Conservation (phyloP, 352 stramenopile species). For the Elongisporangium senticosum region DNA sequence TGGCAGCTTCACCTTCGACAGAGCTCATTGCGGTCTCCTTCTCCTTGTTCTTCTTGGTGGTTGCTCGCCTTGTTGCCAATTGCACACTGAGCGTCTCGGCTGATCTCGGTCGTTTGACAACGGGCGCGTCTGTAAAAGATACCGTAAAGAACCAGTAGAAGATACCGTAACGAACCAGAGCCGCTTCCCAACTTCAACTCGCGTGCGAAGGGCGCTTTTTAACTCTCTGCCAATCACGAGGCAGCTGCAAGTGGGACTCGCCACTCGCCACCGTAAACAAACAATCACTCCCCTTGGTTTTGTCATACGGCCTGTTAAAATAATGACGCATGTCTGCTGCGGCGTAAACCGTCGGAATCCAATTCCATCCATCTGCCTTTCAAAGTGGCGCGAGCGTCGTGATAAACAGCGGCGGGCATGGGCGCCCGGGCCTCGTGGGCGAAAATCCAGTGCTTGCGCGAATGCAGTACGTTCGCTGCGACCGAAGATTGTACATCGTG, state of each 20-base stretch:
- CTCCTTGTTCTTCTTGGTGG: background rate
- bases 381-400: background rate
- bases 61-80: background rate
- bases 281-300: no score
- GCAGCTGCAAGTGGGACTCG: background rate
- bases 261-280: background rate
- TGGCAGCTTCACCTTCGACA: background rate
- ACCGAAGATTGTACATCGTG: slow-evolving; percentile 21
- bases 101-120: background rate
- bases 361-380: background rate
- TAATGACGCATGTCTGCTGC: background rate
- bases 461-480: slow-evolving; percentile 21
- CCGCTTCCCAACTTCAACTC: background rate
- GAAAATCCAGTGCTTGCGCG: slow-evolving; percentile 23
- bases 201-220: background rate
- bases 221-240: background rate
- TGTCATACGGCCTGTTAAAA: background rate
- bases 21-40: background rate
- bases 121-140: background rate
- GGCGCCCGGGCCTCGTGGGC: slow-evolving; percentile 12
- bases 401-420: slow-evolving; percentile 21
- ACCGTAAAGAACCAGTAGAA: background rate
- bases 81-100: background rate
- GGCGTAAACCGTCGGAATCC: background rate
- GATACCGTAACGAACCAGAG: background rate